Percentiles rank a stretch among this genome's conserved stretches.
Conservation (phyloP, 352 stramenopile genomes). For the Globisporangium rhizosaccharum region DNA sequence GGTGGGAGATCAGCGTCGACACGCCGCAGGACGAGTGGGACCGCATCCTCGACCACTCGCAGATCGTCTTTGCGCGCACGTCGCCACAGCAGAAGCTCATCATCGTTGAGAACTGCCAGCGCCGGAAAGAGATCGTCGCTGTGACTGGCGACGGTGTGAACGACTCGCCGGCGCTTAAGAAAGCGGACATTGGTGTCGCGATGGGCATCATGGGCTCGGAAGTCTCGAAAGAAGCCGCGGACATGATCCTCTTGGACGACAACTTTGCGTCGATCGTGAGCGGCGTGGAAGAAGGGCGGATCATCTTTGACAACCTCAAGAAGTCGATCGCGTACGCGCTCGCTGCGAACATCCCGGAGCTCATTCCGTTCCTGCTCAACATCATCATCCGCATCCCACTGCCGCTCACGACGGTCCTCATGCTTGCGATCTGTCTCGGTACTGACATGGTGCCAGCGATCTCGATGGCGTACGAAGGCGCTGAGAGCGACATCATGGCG, state of each 20-base stretch:
- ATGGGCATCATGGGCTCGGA: slow-evolving; percentile 97
- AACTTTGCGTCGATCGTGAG: slow-evolving; percentile 97
- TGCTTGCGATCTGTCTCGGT: slow-evolving; percentile 88
- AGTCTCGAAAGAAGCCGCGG: slow-evolving; percentile 92
- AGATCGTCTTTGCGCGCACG: slow-evolving; percentile 95
- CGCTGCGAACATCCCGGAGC: slow-evolving; percentile 88
- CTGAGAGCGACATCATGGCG: slow-evolving; percentile 87
- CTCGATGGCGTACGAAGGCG: slow-evolving; percentile 88
- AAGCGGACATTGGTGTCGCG: slow-evolving; percentile 96
- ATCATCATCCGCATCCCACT: slow-evolving; percentile 83
- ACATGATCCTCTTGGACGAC: slow-evolving; percentile 96
- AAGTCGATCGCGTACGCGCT: slow-evolving; percentile 92
- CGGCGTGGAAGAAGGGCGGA: slow-evolving; percentile 92
- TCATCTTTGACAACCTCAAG: slow-evolving; percentile 96
- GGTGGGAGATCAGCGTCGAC: slow-evolving; percentile 72
- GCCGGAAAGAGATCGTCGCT: slow-evolving; percentile 83
- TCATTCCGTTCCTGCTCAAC: slow-evolving; percentile 83
- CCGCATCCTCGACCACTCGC: slow-evolving; percentile 72
- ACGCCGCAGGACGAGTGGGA: slow-evolving; percentile 84
- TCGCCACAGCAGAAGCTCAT: slow-evolving; percentile 93
- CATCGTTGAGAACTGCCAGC: slow-evolving; percentile 92
- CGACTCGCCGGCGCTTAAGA: slow-evolving; percentile 95
- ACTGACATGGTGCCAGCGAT: slow-evolving; percentile 92
- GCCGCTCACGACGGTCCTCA: slow-evolving; percentile 88
- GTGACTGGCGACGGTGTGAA: slow-evolving; percentile 99